Evolutionary conservation across 768 basidiomycete species (phyloP).

Genomic region (Albatrellus ellisii): DNA sequence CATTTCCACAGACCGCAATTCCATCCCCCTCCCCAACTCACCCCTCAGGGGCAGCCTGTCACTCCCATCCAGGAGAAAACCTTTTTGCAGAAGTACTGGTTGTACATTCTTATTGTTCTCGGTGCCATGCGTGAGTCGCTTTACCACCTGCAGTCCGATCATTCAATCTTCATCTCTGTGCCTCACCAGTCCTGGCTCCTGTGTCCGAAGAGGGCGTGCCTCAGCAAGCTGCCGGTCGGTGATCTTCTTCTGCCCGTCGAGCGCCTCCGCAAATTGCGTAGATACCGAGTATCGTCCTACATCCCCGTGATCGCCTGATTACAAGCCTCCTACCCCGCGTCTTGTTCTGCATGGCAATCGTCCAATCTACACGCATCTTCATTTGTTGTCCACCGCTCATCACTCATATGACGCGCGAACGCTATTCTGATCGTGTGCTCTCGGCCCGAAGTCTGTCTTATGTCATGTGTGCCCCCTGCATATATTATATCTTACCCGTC

Average conservation of each 20-base stretch:
- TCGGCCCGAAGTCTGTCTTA: no score
- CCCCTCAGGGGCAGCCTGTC: conserved; percentile 51
- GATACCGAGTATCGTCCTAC: no score
- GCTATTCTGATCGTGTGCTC: no score
- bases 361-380: no score
- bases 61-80: conserved; percentile 53
- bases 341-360: no score
- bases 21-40: conserved; percentile 52
- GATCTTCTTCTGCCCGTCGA: not conserved
- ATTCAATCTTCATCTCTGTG: not conserved
- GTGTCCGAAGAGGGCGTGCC: not conserved
- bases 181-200: conserved; percentile 1
- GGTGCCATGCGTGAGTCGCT: conserved; percentile 43
- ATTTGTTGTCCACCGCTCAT: no score
- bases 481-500: no score
- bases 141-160: not conserved
- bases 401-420: no score
- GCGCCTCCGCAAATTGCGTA: no score
- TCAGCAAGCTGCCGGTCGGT: not conserved
- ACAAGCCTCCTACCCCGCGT: no score
- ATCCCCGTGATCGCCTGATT: no score
- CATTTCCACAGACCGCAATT: conserved; percentile 43
- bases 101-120: conserved; percentile 54
- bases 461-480: no score
- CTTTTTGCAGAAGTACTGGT: conserved; percentile 86